Evolutionary conservation across 306 rosid species (phyloP).

Genomic region (Sophora flavescens): DNA sequence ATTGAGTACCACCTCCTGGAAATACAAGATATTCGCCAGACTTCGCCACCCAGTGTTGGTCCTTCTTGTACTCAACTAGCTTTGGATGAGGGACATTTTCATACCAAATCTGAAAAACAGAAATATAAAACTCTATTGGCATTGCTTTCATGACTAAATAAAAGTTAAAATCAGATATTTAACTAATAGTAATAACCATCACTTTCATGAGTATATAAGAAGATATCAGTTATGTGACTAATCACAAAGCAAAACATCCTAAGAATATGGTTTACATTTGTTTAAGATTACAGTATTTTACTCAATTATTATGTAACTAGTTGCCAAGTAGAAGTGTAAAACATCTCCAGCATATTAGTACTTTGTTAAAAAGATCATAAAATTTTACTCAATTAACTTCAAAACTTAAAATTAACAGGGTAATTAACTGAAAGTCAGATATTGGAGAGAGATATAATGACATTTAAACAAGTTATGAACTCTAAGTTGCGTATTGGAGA

Average conservation of each 20-base stretch:
- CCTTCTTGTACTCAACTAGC: slow-evolving; percentile 97
- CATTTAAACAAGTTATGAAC: background rate
- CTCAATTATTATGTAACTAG: background rate
- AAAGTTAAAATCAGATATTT: background rate
- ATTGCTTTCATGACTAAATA: slow-evolving; percentile 9
- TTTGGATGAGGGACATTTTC: slow-evolving; percentile 89
- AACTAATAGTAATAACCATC: slow-evolving; percentile 8
- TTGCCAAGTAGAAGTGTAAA: background rate
- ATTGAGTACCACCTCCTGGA: slow-evolving; percentile 99
- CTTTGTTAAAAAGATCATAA: background rate
- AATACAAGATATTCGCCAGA: slow-evolving; percentile 78
- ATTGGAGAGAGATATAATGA: background rate
- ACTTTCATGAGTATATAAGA: background rate
- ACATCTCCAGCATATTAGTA: background rate
- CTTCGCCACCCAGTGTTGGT: slow-evolving; percentile 87
- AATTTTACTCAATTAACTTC: slow-evolving; percentile 9
- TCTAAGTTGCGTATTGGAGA: background rate
- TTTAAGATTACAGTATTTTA: background rate
- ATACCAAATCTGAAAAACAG: slow-evolving; percentile 76
- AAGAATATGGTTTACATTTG: background rate
- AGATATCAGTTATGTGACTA: slow-evolving; percentile 16
- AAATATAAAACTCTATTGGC: slow-evolving; percentile 33
- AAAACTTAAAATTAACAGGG: background rate
- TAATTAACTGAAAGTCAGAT: background rate
- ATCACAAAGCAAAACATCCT: slow-evolving; percentile 33